These are phyloP conservation scores for Neofusicoccum kwambonambiense DNA, from an alignment of 2,329 filamentous ascomycete species.

Conservation along the genomic window DNA sequence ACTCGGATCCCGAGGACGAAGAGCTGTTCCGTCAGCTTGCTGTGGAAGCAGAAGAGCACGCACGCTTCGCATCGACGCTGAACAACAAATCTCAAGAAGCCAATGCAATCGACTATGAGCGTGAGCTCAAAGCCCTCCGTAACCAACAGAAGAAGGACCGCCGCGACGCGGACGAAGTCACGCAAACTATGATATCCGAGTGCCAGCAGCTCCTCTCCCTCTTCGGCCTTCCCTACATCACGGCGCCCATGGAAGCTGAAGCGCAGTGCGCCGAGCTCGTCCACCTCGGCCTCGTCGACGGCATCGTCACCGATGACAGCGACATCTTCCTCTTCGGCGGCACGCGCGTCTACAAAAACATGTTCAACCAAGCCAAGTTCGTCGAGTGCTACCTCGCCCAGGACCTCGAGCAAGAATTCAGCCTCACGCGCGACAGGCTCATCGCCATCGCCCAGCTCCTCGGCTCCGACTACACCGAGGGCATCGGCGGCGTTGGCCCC, in stretches of 20 bases:
- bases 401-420: slow-evolving; percentile 87
- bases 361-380: slow-evolving; percentile 98
- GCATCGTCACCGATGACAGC: slow-evolving; percentile 95
- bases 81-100: slow-evolving; percentile 63
- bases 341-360: slow-evolving; percentile 96
- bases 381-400: slow-evolving; percentile 89
- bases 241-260: slow-evolving; percentile 98
- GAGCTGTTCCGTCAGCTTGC: slow-evolving; percentile 84
- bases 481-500: slow-evolving; percentile 83
- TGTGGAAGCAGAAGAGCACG: slow-evolving; percentile 89
- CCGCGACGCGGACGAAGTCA: slow-evolving; percentile 94
- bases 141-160: slow-evolving; percentile 96
- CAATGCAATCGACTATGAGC: slow-evolving; percentile 74
- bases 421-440: slow-evolving; percentile 79
- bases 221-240: slow-evolving; percentile 95
- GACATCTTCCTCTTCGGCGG: slow-evolving; percentile 97
- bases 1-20: slow-evolving; percentile 86
- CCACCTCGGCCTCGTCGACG: slow-evolving; percentile 81
- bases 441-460: slow-evolving; percentile 88
- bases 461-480: slow-evolving; percentile 93
- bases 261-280: slow-evolving; percentile 96
- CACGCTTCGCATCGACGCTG: slow-evolving; percentile 82
- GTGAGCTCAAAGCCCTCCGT: slow-evolving; percentile 80
- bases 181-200: slow-evolving; percentile 91
- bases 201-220: slow-evolving; percentile 86